Percentiles rank a stretch among this genome's conserved stretches.
Evolutionary conservation across 345 rosid species (phyloP).

Genomic region (Citrus unshiu): DNA sequence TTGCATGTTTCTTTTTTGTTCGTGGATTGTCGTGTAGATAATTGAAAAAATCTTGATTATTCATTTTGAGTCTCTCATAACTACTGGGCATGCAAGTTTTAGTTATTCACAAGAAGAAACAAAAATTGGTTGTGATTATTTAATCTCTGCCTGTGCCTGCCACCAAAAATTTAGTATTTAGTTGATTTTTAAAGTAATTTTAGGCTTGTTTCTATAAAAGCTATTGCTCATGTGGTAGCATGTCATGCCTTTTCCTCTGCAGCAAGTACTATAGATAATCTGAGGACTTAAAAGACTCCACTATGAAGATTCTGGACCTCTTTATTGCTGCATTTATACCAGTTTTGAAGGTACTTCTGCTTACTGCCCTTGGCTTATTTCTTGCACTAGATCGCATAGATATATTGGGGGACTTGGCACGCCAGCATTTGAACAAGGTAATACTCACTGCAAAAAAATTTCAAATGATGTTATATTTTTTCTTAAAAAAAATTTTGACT

Average conservation of each 20-base stretch:
- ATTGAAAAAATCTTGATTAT: background rate
- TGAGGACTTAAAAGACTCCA: background rate
- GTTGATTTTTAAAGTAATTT: background rate
- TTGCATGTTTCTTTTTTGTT: background rate
- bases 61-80: background rate
- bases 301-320: conserved; percentile 18
- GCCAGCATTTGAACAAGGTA: conserved; percentile 27
- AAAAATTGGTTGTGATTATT: background rate
- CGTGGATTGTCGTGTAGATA: background rate
- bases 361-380: conserved; percentile 25
- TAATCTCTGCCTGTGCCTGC: background rate
- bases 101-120: background rate
- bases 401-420: conserved; percentile 18
- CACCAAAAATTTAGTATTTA: background rate
- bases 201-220: background rate
- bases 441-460: background rate
- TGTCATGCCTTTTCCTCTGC: background rate
- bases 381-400: conserved; percentile 21
- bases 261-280: background rate
- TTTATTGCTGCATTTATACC: conserved; percentile 27
- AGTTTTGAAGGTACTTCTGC: conserved; percentile 24
- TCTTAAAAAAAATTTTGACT: too few species aligned
- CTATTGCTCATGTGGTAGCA: background rate
- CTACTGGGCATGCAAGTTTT: background rate
- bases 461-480: background rate